These are phyloP conservation scores for Citrus unshiu DNA, from an alignment of 345 rosid genomes.

Conservation along the genomic window DNA sequence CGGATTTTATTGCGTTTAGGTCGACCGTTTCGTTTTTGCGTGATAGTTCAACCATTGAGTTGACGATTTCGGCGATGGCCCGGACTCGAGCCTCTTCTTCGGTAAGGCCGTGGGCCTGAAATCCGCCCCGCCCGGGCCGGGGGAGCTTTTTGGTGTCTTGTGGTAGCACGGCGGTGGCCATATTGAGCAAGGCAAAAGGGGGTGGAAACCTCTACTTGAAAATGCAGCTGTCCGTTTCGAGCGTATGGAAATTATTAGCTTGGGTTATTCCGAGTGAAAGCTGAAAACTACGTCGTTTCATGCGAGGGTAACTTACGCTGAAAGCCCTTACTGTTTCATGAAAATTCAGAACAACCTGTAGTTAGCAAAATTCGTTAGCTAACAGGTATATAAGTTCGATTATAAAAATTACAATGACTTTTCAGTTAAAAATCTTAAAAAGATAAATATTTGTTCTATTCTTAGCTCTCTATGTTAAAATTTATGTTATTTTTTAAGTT, in stretches of 20 bases:
- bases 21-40: slow-evolving; percentile 90
- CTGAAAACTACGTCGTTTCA: background rate
- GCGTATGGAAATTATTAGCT: background rate
- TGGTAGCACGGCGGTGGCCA: slow-evolving; percentile 62
- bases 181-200: background rate
- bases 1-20: slow-evolving; percentile 85
- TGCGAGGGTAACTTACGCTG: background rate
- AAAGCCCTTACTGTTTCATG: background rate
- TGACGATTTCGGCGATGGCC: slow-evolving; percentile 92
- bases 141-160: slow-evolving; percentile 59
- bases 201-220: background rate
- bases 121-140: slow-evolving; percentile 90
- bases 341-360: background rate
- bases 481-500: no score
- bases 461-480: no score
- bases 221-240: no score
- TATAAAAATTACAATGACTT: no score
- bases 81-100: slow-evolving; percentile 96
- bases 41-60: slow-evolving; percentile 89
- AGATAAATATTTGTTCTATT: no score
- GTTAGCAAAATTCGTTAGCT: background rate
- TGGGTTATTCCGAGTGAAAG: background rate
- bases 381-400: background rate
- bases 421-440: no score
- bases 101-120: slow-evolving; percentile 70